These are phyloP conservation scores for Melampsora larici-populina DNA, from an alignment of 1,284 basidiomycete species.

Conservation along the genomic window DNA sequence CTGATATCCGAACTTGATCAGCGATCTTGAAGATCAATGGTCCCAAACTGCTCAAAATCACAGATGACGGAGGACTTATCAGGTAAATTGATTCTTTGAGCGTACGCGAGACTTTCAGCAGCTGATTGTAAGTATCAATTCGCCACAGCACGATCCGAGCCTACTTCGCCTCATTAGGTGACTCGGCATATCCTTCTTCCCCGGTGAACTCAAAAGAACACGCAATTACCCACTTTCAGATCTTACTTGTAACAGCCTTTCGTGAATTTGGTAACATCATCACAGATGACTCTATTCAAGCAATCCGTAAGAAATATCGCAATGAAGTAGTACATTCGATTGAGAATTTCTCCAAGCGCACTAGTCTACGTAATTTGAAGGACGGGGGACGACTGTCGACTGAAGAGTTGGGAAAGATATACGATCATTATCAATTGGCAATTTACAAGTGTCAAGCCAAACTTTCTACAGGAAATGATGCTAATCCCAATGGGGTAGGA, in stretches of 20 bases:
- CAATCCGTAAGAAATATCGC: constrained; percentile 80
- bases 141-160: constrained; percentile 74
- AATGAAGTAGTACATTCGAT: constrained; percentile 89
- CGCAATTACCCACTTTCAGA: constrained; percentile 96
- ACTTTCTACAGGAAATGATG: constrained; percentile 18
- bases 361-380: constrained; percentile 83
- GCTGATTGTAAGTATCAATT: not conserved
- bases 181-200: constrained; percentile 89
- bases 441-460: constrained; percentile 47
- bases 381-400: constrained; percentile 77
- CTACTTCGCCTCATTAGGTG: constrained; percentile 89
- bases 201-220: constrained; percentile 75
- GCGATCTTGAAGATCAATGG: constrained; percentile 99
- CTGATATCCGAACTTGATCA: constrained; percentile 49
- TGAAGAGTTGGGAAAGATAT: constrained; percentile 82
- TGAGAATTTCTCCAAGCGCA: constrained; percentile 92
- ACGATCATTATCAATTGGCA: constrained; percentile 67
- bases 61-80: constrained; percentile 96
- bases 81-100: constrained; percentile 63
- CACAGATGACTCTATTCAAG: constrained; percentile 88
- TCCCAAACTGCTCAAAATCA: constrained; percentile 84
- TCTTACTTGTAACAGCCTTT: constrained; percentile 85
- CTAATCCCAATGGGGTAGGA: constrained; percentile 37
- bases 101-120: not conserved
- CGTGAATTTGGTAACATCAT: constrained; percentile 88